These are phyloP conservation scores for Vigna mungo DNA, from an alignment of 306 rosid genomes.

Conservation along the genomic window DNA sequence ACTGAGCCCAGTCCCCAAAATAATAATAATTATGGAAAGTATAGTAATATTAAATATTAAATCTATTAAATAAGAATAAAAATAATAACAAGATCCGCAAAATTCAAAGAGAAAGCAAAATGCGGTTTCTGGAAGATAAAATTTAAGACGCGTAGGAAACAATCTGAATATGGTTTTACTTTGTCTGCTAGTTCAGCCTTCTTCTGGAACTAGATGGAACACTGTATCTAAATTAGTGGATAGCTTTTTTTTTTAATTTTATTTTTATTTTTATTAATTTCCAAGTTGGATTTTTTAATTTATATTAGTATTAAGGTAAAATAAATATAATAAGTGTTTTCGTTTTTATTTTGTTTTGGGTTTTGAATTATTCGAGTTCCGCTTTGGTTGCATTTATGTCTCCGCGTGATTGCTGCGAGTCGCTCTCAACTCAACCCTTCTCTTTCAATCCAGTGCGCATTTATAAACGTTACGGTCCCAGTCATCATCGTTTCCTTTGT, in stretches of 20 bases:
- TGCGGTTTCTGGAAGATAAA: neutral
- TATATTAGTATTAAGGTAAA: too few species aligned
- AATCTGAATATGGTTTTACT: conserved; percentile 5
- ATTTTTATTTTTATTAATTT: neutral
- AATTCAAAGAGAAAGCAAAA: neutral
- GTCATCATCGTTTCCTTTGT: neutral
- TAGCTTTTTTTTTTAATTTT: neutral
- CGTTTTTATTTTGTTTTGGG: neutral
- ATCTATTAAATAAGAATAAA: neutral
- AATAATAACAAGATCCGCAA: neutral
- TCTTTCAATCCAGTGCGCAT: conserved; percentile 28
- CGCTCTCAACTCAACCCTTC: conserved; percentile 54
- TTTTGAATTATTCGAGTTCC: conserved; percentile 20
- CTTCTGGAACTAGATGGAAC: conserved; percentile 39
- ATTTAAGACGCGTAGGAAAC: conserved; percentile 47
- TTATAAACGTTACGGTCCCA: conserved; percentile 71
- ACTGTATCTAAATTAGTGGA: neutral
- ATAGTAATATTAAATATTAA: neutral
- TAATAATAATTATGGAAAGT: neutral
- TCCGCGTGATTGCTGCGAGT: conserved; percentile 51
- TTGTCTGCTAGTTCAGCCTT: conserved; percentile 31
- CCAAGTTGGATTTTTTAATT: too few species aligned
- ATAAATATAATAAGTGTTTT: neutral
- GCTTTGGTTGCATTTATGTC: conserved; percentile 46
- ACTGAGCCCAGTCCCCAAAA: neutral